phyloP scores from a whole-genome alignment of 2,329 filamentous ascomycete species.

The Aureobasidium sp. region DNA sequence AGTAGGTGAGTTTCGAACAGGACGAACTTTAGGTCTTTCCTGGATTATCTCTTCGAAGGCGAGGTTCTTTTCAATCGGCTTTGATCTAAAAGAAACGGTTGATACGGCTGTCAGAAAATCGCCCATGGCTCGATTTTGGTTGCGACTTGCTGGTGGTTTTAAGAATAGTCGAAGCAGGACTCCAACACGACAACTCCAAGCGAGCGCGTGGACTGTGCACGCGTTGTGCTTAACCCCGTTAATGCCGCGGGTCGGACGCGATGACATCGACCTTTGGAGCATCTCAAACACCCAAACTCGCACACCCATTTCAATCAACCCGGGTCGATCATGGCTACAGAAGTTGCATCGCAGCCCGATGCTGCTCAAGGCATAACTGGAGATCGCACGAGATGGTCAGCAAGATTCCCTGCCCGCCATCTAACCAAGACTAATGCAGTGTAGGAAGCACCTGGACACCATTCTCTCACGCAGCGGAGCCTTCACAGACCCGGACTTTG shows the following conservation, averaged over 20 bases:
- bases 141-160: slow-evolving; percentile 13
- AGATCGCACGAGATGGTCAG: slow-evolving; percentile 12
- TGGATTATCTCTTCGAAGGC: not conserved
- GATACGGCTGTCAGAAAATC: slow-evolving; percentile 42
- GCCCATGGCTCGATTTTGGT: slow-evolving; percentile 33
- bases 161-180: not conserved
- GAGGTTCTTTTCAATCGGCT: not conserved
- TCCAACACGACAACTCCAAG: not conserved
- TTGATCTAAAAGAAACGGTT: slow-evolving; percentile 23
- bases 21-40: not conserved
- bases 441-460: slow-evolving; percentile 70
- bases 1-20: not conserved
- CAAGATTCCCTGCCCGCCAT: not conserved
- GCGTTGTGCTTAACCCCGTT: not conserved
- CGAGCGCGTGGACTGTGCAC: not conserved
- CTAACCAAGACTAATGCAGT: slow-evolving; percentile 7
- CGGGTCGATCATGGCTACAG: slow-evolving; percentile 3
- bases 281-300: too few relatives aligned
- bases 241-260: not conserved
- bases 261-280: not conserved
- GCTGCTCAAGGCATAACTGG: not conserved
- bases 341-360: not conserved
- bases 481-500: slow-evolving; percentile 55
- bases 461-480: slow-evolving; percentile 71
- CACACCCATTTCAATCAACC: not conserved